These are phyloP conservation scores for Vitis hybrid DNA, from an alignment of 177 flowering plant genomes.

Conservation along the genomic window DNA sequence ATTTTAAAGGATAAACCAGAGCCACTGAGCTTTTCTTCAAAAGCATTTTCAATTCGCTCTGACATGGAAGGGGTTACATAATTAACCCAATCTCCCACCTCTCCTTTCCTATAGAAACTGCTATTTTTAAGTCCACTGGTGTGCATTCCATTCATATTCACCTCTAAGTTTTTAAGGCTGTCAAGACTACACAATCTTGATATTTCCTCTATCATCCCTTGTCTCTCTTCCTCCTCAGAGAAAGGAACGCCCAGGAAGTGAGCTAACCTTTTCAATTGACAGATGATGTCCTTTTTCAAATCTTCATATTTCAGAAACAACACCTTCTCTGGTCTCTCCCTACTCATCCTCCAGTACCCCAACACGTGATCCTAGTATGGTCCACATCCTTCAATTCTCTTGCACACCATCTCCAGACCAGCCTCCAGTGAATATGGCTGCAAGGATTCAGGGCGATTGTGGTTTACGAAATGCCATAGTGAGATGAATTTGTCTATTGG, in stretches of 20 bases:
- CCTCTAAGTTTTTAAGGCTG: slow-evolving; percentile 19
- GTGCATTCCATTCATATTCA: slow-evolving; percentile 19
- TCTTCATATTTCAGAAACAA: slow-evolving; percentile 24
- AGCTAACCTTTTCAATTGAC: slow-evolving; percentile 11
- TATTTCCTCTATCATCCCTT: slow-evolving; percentile 19
- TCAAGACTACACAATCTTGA: slow-evolving; percentile 23
- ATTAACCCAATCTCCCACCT: slow-evolving; percentile 38
- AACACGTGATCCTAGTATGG: slow-evolving; percentile 15
- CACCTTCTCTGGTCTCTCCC: slow-evolving; percentile 12
- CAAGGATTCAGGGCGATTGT: not conserved
- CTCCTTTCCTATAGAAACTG: slow-evolving; percentile 25
- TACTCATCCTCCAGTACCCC: slow-evolving; percentile 13
- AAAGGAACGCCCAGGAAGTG: slow-evolving; percentile 24
- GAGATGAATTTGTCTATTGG: slow-evolving; percentile 13
- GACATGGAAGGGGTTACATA: slow-evolving; percentile 24
- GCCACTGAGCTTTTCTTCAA: slow-evolving; percentile 29
- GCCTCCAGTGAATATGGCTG: slow-evolving; percentile 5
- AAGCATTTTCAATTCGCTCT: slow-evolving; percentile 11
- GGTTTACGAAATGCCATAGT: not conserved
- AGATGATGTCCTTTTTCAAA: slow-evolving; percentile 12
- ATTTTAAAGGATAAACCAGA: slow-evolving; percentile 5
- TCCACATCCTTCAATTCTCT: not conserved
- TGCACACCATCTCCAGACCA: slow-evolving; percentile 12
- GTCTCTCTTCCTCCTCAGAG: slow-evolving; percentile 16
- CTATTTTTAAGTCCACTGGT: slow-evolving; percentile 16